These are phyloP conservation scores for Populus hybrid DNA, from an alignment of 441 rosid genomes.

Conservation along the genomic window DNA sequence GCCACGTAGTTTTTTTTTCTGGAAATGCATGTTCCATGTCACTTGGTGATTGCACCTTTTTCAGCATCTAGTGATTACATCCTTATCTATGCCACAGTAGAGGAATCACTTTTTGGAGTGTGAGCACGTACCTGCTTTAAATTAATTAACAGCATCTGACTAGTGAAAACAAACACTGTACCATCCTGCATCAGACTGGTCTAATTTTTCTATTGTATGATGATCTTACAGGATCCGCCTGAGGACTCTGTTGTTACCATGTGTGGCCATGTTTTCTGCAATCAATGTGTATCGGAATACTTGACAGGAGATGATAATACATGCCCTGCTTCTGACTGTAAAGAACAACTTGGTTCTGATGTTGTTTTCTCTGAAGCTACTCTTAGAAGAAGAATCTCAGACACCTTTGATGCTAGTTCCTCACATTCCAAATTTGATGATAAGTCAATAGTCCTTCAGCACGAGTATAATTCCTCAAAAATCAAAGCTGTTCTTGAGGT, in stretches of 20 bases:
- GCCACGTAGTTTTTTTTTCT: neutral
- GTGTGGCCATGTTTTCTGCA: constrained; percentile 92
- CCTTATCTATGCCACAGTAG: too few relatives aligned
- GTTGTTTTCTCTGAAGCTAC: constrained; percentile 71
- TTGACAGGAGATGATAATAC: constrained; percentile 74
- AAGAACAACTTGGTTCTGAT: constrained; percentile 69
- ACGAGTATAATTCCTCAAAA: constrained; percentile 68
- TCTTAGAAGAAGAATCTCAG: constrained; percentile 52
- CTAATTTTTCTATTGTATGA: constrained; percentile 13
- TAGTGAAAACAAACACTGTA: neutral
- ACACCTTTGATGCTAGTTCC: constrained; percentile 39
- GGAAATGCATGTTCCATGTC: neutral
- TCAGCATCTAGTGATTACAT: neutral
- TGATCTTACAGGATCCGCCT: constrained; percentile 82
- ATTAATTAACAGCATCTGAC: neutral
- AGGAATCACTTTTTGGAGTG: neutral
- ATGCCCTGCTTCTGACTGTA: constrained; percentile 72
- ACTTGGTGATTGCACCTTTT: neutral
- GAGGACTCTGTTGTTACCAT: constrained; percentile 86
- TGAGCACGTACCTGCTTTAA: too few relatives aligned
- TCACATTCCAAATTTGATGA: constrained; percentile 33
- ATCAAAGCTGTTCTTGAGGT: constrained; percentile 72
- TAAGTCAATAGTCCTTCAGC: constrained; percentile 38
- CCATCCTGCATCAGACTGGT: neutral
- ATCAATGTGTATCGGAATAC: constrained; percentile 76